Evolutionary conservation across 2,329 filamentous ascomycete species (phyloP).

Genomic region (Chalaropsis ovoidea): DNA sequence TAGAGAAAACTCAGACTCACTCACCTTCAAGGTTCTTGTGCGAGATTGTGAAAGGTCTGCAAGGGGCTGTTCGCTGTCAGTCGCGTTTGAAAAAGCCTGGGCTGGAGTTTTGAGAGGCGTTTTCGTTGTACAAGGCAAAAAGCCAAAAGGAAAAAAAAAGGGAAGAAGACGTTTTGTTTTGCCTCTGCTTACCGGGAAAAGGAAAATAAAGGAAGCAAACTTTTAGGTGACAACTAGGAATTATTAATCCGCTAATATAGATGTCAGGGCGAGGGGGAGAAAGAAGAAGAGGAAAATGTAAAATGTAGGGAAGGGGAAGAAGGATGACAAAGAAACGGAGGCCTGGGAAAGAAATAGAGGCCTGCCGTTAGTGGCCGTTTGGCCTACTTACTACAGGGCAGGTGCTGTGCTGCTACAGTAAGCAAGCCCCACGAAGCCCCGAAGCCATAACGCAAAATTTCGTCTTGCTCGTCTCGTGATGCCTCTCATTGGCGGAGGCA

Average conservation of each 20-base stretch:
- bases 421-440: too few relatives aligned
- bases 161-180: not conserved
- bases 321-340: constrained; percentile 8
- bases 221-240: constrained; percentile 20
- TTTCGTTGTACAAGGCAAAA: not conserved
- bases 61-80: constrained; percentile 5
- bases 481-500: too few relatives aligned
- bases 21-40: constrained; percentile 21
- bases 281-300: constrained; percentile 15
- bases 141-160: constrained; percentile 2
- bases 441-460: too few relatives aligned
- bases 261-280: constrained; percentile 7
- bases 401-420: not conserved
- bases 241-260: constrained; percentile 15
- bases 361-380: not conserved
- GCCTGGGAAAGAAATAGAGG: constrained; percentile 1
- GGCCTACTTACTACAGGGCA: not conserved
- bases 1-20: constrained; percentile 16
- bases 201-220: constrained; percentile 16
- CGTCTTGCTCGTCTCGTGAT: too few relatives aligned
- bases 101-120: not conserved
- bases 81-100: constrained; percentile 6
- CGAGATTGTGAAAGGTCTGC: not conserved
- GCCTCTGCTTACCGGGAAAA: not conserved
- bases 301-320: constrained; percentile 16